Percentiles rank a stretch among this genome's conserved stretches.
Evolutionary conservation across 139 green algal species (phyloP).

Genomic region (Haematococcus sp.): DNA sequence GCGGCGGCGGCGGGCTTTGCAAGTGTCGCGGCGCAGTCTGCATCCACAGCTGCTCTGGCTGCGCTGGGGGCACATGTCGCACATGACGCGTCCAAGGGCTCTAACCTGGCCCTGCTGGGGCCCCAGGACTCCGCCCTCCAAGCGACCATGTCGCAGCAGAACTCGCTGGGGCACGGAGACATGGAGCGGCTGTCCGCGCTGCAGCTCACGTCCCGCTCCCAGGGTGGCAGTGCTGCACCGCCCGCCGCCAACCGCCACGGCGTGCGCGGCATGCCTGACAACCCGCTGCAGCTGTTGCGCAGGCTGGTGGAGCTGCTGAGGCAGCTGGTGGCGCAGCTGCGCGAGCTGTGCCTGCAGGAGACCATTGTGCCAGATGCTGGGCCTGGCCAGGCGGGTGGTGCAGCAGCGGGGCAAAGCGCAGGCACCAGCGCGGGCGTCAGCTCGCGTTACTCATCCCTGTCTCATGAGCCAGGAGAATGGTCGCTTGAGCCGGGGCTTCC

Average conservation of each 20-base stretch:
- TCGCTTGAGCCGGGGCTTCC: slow-evolving; percentile 52
- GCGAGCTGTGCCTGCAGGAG: slow-evolving; percentile 65
- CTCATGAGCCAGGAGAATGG: slow-evolving; percentile 68
- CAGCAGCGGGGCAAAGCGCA: not conserved
- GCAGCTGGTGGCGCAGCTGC: slow-evolving; percentile 74
- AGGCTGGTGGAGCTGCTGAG: slow-evolving; percentile 67
- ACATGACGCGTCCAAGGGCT: too few relatives aligned
- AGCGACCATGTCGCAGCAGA: too few relatives aligned
- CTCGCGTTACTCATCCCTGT: slow-evolving; percentile 62
- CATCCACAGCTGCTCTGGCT: too few relatives aligned
- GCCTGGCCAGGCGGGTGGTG: not conserved
- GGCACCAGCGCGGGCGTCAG: slow-evolving; percentile 7
- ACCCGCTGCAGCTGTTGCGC: slow-evolving; percentile 68
- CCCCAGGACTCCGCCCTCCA: too few relatives aligned
- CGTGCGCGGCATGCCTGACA: slow-evolving; percentile 51
- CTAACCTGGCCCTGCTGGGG: too few relatives aligned
- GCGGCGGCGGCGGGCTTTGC: too few relatives aligned
- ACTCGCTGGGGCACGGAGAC: too few relatives aligned
- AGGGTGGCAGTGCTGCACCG: not conserved
- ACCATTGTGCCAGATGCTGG: too few relatives aligned
- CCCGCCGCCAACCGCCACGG: not conserved
- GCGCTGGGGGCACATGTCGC: too few relatives aligned
- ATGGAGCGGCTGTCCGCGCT: too few relatives aligned
- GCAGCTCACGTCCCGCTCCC: too few relatives aligned
- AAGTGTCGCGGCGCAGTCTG: too few relatives aligned